A percentile compares a stretch with the other conserved stretches of the same genome.
phyloP scores from a whole-genome alignment of 192 early-diverging fungal species.

The Chytriomyces sp. region DNA sequence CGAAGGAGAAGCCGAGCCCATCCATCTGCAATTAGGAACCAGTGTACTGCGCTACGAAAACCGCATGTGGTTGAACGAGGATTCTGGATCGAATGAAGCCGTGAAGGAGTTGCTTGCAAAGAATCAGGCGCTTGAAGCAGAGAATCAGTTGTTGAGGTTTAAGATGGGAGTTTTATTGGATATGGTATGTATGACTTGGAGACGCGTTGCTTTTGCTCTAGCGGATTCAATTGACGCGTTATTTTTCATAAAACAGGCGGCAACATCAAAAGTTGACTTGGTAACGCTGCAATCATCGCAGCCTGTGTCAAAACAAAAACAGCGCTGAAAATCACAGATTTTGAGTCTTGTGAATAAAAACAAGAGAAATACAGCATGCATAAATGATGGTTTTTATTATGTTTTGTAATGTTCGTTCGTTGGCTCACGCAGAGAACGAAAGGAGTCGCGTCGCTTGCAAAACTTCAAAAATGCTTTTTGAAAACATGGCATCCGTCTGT shows the following conservation, averaged over 20 bases:
- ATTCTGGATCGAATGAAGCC: not conserved
- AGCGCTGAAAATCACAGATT: not conserved
- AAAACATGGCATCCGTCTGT: slow-evolving; percentile 13
- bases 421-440: slow-evolving; percentile 9
- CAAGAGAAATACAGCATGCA: not conserved
- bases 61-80: slow-evolving; percentile 22
- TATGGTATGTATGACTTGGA: slow-evolving; percentile 21
- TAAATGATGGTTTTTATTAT: slow-evolving; percentile 3
- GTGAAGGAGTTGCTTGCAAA: slow-evolving; percentile 39
- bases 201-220: not conserved
- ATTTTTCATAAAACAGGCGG: not conserved
- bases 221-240: not conserved
- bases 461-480: slow-evolving; percentile 22
- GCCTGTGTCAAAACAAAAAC: not conserved
- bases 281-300: slow-evolving; percentile 5
- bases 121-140: slow-evolving; percentile 43
- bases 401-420: not conserved
- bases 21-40: slow-evolving; percentile 22
- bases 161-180: slow-evolving; percentile 46
- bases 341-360: not conserved
- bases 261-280: slow-evolving; percentile 21
- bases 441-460: slow-evolving; percentile 23
- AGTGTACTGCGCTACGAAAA: slow-evolving; percentile 28
- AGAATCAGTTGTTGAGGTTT: slow-evolving; percentile 48
- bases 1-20: slow-evolving; percentile 26